Base-by-base conservation (phyloP, 1,284 basidiomycete genomes). In the Ustilago cynodontis region DNA sequence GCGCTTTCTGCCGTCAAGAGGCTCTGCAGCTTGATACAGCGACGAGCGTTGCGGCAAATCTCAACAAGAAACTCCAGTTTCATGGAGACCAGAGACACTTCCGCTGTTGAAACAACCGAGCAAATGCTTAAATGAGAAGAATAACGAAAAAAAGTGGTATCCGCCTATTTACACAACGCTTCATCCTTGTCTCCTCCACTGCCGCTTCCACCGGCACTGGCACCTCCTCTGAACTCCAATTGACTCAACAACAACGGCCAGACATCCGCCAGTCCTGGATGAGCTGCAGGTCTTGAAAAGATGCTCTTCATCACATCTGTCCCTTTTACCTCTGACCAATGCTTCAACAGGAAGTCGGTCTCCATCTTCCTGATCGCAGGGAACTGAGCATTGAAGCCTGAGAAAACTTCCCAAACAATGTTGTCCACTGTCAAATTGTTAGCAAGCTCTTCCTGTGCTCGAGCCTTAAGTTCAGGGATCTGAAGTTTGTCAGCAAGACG, bases 321-420 rank as follows among this genome's bases (percentile, higher is more conserved):
- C 29, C 89, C 87, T 55, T 93, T 92, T 69, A 95, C 93, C 56
- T 93, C 91, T 52, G 88, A 87, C 94, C 94, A 95, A 81, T 94
- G 90, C 60, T 77, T 78, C 22, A 80, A 64, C 52, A 82, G 47
- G 52, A 80, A 82, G 41, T 80, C 81, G 24, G 73, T 80, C 67
- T 82, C 78, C 78, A 81, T 81, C 71, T 92, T 93, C 59, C 93
- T 89, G n/a, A 95, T 91, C 47, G 93, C 92, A 60, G 92, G 91
- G 79, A 93, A 94, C 1, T 91, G 91, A 16, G 91, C 91, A 14
- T 92, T 91, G 87, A 95, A 95, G 0, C 91, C 90, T 6, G 92
- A 93, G 81, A 95, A 95, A 45, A 93, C 91, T 85, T 95, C 94
- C 78, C 92, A 92, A 1, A 92, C 92, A 51, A 95, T 92, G 85